These are phyloP conservation scores for Populus pruinosa DNA, from an alignment of 345 rosid genomes.

Conservation along the genomic window DNA sequence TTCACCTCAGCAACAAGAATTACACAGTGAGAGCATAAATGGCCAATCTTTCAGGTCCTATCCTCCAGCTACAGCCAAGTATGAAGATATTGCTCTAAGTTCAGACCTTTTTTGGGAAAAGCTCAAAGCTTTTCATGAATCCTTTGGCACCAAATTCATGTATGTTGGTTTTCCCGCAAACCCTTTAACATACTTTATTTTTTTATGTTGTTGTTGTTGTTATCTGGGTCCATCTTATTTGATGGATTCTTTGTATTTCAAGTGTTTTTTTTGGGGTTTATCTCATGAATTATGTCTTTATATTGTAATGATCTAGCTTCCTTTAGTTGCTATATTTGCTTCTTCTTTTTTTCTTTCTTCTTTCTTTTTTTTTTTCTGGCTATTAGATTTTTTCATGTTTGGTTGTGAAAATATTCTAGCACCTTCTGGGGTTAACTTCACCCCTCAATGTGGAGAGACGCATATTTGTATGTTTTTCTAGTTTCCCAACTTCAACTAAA, in stretches of 20 bases:
- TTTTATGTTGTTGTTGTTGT: neutral
- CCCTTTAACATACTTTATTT: neutral
- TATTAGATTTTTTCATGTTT: neutral
- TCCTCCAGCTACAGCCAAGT: slow-evolving; percentile 48
- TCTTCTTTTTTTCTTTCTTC: neutral
- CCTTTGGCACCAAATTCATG: slow-evolving; percentile 52
- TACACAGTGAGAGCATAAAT: slow-evolving; percentile 31
- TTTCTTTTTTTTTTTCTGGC: neutral
- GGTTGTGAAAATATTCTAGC: neutral
- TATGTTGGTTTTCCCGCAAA: slow-evolving; percentile 21
- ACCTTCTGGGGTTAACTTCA: neutral
- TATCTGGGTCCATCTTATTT: neutral
- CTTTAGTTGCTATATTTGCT: neutral
- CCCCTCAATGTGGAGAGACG: neutral
- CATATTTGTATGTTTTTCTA: neutral
- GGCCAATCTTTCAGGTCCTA: slow-evolving; percentile 32
- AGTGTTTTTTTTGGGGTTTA: neutral
- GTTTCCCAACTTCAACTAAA: neutral
- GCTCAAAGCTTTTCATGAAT: slow-evolving; percentile 50
- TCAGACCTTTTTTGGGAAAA: slow-evolving; percentile 71
- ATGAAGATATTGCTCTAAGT: slow-evolving; percentile 57
- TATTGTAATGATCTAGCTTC: neutral
- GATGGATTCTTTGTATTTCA: neutral
- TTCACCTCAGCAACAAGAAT: slow-evolving; percentile 27
- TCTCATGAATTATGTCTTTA: neutral